A percentile compares a stretch with the other conserved stretches of the same genome.
Conservation (phyloP, 1,284 basidiomycete genomes). For the Cystobasidium slooffiae region DNA sequence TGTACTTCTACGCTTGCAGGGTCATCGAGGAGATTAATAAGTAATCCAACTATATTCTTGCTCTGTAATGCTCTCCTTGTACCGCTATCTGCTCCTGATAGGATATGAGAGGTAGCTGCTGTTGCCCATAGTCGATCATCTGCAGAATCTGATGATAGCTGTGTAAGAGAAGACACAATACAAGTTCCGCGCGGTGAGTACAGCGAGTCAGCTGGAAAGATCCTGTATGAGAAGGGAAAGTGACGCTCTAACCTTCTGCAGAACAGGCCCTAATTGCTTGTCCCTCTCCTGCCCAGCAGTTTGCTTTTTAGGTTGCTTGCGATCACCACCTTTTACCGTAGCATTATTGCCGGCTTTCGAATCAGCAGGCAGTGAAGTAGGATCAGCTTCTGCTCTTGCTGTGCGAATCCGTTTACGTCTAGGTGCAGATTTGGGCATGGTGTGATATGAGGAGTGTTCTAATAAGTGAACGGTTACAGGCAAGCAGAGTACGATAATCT, state of each 20-base stretch:
- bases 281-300: conserved; percentile 25
- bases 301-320: conserved; percentile 7
- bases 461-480: too few relatives aligned
- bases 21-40: conserved; percentile 82
- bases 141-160: conserved; percentile 28
- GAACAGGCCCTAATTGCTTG: conserved; percentile 22
- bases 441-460: too few relatives aligned
- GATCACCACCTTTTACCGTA: neutral
- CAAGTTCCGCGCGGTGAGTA: too few relatives aligned
- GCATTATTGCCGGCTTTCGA: neutral
- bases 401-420: conserved; percentile 29
- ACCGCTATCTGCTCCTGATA: conserved; percentile 28
- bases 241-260: conserved; percentile 32
- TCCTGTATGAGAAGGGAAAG: too few relatives aligned
- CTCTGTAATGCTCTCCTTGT: conserved; percentile 84
- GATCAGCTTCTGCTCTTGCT: conserved; percentile 30
- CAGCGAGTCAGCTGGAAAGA: neutral
- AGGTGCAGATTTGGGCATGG: conserved; percentile 29
- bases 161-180: neutral
- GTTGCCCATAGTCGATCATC: conserved; percentile 41
- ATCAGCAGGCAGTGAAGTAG: neutral
- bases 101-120: conserved; percentile 41
- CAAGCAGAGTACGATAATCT: conserved; percentile 2
- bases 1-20: conserved; percentile 77
- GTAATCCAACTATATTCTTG: conserved; percentile 81